These are phyloP conservation scores for Phaffomyces antillensis DNA, from an alignment of 805 yeast species.

Conservation along the genomic window DNA sequence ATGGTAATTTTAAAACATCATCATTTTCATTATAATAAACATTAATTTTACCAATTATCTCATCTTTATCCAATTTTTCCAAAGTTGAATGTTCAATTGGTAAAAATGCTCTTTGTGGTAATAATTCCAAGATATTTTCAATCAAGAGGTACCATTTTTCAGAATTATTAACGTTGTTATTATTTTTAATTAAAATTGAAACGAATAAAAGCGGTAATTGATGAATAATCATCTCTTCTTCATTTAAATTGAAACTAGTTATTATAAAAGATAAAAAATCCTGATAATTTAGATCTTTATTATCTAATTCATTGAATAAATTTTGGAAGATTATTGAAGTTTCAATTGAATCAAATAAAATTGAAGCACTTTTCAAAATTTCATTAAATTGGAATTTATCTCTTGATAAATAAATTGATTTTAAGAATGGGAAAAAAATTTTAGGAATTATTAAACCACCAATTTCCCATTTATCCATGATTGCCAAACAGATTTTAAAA, in stretches of 20 bases:
- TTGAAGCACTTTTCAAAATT: slow-evolving; percentile 49
- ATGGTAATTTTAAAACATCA: slow-evolving; percentile 30
- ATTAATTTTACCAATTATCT: slow-evolving; percentile 24
- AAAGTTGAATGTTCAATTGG: slow-evolving; percentile 41
- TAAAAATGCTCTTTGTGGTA: slow-evolving; percentile 58
- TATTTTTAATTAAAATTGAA: slow-evolving; percentile 30
- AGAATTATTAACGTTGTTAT: neutral
- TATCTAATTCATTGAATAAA: slow-evolving; percentile 35
- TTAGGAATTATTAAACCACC: slow-evolving; percentile 68
- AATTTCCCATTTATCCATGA: slow-evolving; percentile 94
- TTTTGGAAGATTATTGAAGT: slow-evolving; percentile 71
- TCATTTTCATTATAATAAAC: slow-evolving; percentile 28
- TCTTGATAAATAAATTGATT: slow-evolving; percentile 33
- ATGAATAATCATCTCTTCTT: slow-evolving; percentile 74
- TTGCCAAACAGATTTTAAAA: slow-evolving; percentile 57
- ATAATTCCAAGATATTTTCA: slow-evolving; percentile 37
- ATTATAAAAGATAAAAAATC: slow-evolving; percentile 50
- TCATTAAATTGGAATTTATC: slow-evolving; percentile 30
- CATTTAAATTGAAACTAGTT: slow-evolving; percentile 63
- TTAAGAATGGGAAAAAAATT: slow-evolving; percentile 59
- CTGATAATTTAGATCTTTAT: slow-evolving; percentile 30
- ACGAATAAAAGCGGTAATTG: slow-evolving; percentile 72
- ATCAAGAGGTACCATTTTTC: slow-evolving; percentile 34
- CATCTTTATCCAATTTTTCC: slow-evolving; percentile 10
- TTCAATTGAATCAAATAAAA: slow-evolving; percentile 84